These are phyloP conservation scores for Neonectria neomacrospora DNA, from an alignment of 2,329 filamentous ascomycete species.

Conservation along the genomic window DNA sequence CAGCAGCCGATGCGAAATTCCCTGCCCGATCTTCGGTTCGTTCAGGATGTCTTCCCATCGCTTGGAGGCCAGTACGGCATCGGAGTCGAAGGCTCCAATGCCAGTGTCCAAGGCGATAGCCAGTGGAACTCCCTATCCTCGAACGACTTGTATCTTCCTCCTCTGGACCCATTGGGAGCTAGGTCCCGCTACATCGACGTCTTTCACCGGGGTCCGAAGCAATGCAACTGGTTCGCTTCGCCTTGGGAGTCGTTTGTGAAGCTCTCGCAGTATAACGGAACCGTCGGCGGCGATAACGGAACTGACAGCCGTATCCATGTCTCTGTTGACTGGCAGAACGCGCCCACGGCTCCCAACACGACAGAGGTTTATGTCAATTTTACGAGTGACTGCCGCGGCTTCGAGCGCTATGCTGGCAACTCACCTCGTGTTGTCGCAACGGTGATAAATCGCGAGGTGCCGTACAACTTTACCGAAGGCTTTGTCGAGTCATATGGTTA, in stretches of 20 bases:
- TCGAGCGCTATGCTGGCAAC: conserved; percentile 53
- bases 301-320: conserved; percentile 46
- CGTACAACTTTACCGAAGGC: conserved; percentile 63
- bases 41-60: conserved; percentile 67
- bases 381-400: conserved; percentile 57
- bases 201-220: conserved; percentile 48
- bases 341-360: conserved; percentile 53
- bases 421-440: conserved; percentile 64
- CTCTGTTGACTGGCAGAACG: conserved; percentile 50
- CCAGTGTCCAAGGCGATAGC: conserved; percentile 50
- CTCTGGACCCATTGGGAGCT: conserved; percentile 48
- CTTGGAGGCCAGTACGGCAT: conserved; percentile 51
- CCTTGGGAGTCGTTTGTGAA: conserved; percentile 49
- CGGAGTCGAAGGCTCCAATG: conserved; percentile 48
- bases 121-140: conserved; percentile 65
- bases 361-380: conserved; percentile 64
- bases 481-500: conserved; percentile 72
- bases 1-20: conserved; percentile 79
- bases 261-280: conserved; percentile 45
- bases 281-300: conserved; percentile 46
- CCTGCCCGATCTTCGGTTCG: conserved; percentile 60
- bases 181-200: conserved; percentile 49
- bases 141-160: conserved; percentile 48
- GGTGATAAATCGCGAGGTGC: conserved; percentile 60
- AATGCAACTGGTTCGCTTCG: conserved; percentile 45